These are phyloP conservation scores for Blepharisma stoltei DNA, from an alignment of 73 alveolate genomes.

Conservation along the genomic window DNA sequence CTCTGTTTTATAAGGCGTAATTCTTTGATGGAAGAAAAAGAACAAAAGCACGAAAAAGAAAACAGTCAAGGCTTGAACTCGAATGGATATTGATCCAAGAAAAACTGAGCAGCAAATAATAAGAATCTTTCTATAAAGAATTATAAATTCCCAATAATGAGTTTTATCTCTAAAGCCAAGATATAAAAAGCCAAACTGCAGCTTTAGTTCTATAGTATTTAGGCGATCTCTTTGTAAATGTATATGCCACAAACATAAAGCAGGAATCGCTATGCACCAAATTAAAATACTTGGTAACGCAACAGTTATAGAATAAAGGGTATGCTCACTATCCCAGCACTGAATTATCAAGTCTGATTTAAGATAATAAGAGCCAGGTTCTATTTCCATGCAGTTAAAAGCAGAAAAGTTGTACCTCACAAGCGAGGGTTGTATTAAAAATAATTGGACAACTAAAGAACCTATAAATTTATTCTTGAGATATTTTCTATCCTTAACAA, in stretches of 20 bases:
- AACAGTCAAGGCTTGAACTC: neutral
- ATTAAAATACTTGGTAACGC: constrained; percentile 28
- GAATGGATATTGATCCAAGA: neutral
- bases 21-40: neutral
- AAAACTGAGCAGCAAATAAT: neutral
- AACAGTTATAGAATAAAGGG: neutral
- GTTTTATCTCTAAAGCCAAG: constrained; percentile 28
- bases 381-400: constrained; percentile 30
- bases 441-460: neutral
- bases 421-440: neutral
- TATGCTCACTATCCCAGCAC: constrained; percentile 18
- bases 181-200: constrained; percentile 34
- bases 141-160: constrained; percentile 36
- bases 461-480: neutral
- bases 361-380: neutral
- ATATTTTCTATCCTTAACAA: neutral
- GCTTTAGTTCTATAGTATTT: neutral
- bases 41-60: neutral
- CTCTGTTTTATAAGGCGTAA: neutral
- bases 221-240: neutral
- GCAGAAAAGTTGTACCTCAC: neutral
- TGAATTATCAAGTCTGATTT: neutral
- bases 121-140: constrained; percentile 11
- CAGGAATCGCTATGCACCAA: constrained; percentile 32
- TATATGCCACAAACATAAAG: neutral